Conservation (phyloP, 2,329 filamentous ascomycete species). For the Diaporthe sp. region DNA sequence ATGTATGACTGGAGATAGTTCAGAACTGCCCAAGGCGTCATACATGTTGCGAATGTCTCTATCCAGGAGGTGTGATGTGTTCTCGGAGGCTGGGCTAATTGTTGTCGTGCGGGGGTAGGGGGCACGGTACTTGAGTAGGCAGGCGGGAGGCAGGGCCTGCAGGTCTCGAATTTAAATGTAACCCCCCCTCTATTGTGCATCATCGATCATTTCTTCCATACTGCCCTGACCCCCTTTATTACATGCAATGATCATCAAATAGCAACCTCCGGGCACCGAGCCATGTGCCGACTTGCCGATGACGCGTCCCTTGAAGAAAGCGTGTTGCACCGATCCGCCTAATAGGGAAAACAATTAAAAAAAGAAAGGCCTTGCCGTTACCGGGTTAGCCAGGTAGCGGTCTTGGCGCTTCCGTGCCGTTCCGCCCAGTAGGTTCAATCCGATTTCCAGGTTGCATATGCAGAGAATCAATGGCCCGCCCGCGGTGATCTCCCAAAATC, state of each 20-base stretch:
- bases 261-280: too few relatives aligned
- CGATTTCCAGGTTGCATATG: not conserved
- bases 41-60: not conserved
- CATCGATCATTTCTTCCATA: conserved; percentile 1
- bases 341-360: conserved; percentile 9
- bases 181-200: not conserved
- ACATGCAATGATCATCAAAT: conserved; percentile 4
- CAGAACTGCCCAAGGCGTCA: not conserved
- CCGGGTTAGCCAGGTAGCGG: not conserved
- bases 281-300: conserved; percentile 23
- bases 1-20: not conserved
- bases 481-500: conserved; percentile 1
- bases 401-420: conserved; percentile 19
- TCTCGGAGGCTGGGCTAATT: not conserved
- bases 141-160: not conserved
- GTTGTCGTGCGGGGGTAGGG: not conserved
- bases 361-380: not conserved
- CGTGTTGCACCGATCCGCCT: not conserved
- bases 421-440: conserved; percentile 8
- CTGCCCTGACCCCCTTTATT: conserved; percentile 4
- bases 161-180: not conserved
- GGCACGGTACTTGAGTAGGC: too few relatives aligned
- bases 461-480: not conserved
- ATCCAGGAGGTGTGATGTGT: not conserved
- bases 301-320: not conserved